Evolutionary conservation across 805 yeast genomes (phyloP), one percentile per base, ranked within the genome.

Genomic region (Candida michaelii): DNA sequence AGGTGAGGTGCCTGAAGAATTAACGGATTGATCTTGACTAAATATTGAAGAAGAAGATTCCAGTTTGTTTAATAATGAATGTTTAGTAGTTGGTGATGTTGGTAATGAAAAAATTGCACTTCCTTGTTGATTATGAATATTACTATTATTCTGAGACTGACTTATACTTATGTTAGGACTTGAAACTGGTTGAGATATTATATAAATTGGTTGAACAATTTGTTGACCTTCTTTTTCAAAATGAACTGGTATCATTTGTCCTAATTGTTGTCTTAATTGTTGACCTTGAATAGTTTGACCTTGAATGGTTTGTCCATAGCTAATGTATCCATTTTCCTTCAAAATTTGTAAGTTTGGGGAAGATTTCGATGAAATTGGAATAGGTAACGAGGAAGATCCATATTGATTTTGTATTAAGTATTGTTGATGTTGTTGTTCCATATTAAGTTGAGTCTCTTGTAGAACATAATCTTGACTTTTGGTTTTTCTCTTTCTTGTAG

Each of bases 401-500:
- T 46, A 25, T 30, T 39, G 46, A 12, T 17, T 16, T 14, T 27
- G 47, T 30, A 35, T 39, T 30, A 30, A 41, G 30, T 39, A 32
- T 14, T 35, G 47, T 12, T 17, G 34, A 21, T 35, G 45, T 21
- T 40, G 41, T 29, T 46, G 48, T 25, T 33, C 41, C 40, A 39
- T 35, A 30, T 40, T 40, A 12, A 40, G 19, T 12, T 30, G 36
- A 9, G 40, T 36, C n/a, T 36, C 44, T 19, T 41, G 25, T 30
- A 42, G 17, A 13, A 42, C 21, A 33, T 15, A 36, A 24, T 37
- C 45, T 27, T 44, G 45, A 8, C 29, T 29, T 27, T 56, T 54
- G 51, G 61, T 74, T 56, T 59, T 65, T 41, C 62, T 61, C 57
- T 64, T 73, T 53, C 77, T 58, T 49, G 69, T 62, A 48, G 62